These are phyloP conservation scores for Marchantia paleacea DNA, from an alignment of 225 moss, liverwort and hornwort species.

Conservation along the genomic window DNA sequence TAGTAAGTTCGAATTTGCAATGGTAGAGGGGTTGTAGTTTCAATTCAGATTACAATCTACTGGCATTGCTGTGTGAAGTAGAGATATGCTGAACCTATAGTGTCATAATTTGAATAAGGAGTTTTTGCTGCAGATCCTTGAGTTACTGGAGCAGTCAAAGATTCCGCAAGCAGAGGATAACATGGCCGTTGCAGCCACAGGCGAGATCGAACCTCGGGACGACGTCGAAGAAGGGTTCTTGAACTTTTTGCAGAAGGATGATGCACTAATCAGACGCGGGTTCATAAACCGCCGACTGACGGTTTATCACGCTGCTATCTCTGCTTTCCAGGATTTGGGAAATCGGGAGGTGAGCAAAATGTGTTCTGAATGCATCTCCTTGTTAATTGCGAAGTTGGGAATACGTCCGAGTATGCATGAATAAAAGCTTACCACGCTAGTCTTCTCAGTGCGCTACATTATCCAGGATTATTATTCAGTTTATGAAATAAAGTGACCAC, in stretches of 20 bases:
- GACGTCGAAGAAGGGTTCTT: conserved; percentile 63
- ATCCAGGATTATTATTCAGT: background rate
- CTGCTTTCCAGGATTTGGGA: conserved; percentile 51
- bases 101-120: background rate
- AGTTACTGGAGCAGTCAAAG: conserved; percentile 76
- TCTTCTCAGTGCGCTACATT: background rate
- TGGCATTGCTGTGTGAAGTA: background rate
- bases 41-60: too few relatives aligned
- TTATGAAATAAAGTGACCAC: background rate
- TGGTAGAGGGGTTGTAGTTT: too few relatives aligned
- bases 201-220: conserved; percentile 48
- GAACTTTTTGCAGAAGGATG: conserved; percentile 49
- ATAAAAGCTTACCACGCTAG: background rate
- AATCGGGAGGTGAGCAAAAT: conserved; percentile 53
- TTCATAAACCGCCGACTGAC: conserved; percentile 56
- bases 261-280: conserved; percentile 54
- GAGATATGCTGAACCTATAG: too few relatives aligned
- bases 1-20: background rate
- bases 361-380: background rate
- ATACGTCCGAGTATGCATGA: too few relatives aligned
- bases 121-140: conserved; percentile 57
- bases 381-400: too few relatives aligned
- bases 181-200: conserved; percentile 51
- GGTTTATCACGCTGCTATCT: conserved; percentile 72
- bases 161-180: conserved; percentile 28